Conservation (phyloP, 371 early-diverging fungal species). For the Lichtheimia corymbifera region DNA sequence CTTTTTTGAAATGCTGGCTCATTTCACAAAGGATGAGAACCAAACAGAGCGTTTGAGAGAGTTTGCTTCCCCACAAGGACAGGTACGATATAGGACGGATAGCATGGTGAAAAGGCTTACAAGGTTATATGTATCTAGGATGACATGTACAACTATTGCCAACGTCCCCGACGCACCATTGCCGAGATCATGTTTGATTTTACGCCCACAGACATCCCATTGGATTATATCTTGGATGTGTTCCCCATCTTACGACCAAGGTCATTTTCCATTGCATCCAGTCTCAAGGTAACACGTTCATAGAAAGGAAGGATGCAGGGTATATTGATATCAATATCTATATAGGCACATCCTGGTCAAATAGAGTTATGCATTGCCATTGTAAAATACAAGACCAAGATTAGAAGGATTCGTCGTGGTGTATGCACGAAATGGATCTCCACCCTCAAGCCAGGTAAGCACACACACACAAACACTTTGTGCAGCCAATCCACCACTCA, state of each 20-base stretch:
- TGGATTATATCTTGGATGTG: constrained; percentile 82
- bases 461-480: neutral
- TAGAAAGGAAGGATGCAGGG: too few species aligned
- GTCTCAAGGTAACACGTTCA: constrained; percentile 21
- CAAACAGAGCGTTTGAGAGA: constrained; percentile 82
- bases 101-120: neutral
- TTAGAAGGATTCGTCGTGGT: constrained; percentile 73
- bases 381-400: constrained; percentile 80
- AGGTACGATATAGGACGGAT: constrained; percentile 34
- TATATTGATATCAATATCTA: neutral
- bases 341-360: constrained; percentile 41
- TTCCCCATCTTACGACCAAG: constrained; percentile 80
- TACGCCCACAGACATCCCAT: constrained; percentile 66
- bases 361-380: constrained; percentile 85
- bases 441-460: constrained; percentile 30
- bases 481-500: neutral
- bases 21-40: constrained; percentile 72
- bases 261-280: constrained; percentile 82
- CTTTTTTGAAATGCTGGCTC: constrained; percentile 84
- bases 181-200: constrained; percentile 89
- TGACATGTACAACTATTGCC: constrained; percentile 84
- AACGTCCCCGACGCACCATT: constrained; percentile 75
- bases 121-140: constrained; percentile 46
- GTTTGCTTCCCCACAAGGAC: constrained; percentile 79
- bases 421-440: constrained; percentile 84